Base-by-base conservation (phyloP, 2,329 filamentous ascomycete genomes). In the Monosporascus cannonballus region DNA sequence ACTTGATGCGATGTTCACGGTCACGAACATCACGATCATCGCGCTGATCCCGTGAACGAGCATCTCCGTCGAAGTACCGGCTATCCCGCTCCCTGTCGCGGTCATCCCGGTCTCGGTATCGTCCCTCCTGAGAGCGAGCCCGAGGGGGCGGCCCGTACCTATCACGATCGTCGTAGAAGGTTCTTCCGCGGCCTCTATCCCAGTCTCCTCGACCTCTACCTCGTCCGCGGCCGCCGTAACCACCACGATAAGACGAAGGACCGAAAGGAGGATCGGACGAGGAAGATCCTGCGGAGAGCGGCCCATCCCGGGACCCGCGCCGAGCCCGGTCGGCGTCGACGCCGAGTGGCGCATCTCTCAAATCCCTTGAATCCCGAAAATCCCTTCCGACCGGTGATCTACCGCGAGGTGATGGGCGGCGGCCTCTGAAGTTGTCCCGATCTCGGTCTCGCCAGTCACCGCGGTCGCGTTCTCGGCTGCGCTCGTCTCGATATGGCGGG, bases 261-360 rank as follows among this genome's bases (percentile, higher is more conserved):
- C 76, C 78, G 52, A 86, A 85, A 1, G 80, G 76, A 14, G 81
- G 78, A 56, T 91, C 87, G 0, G 87, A 88, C 22, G 83, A 84
- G 9, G 83, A 83, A 3, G 87, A 89, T 4, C 85, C 85, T 18
- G 85, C 86, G 1, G 86, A 88, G 22, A 84, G 79, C 11, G 87
- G 86, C 0, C 87, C 87, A 61, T 92, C 88, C 62, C 88, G 78
- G 8, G 87, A 90, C 17, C 80, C 84, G 47, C 87, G 77, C 51
- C 87, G 77, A 18, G 84, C 81, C 53, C 87, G 79, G 53, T 85
- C 83, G 7, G 83, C 76, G 58, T 91, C 87, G 6, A 87, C 72
- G 47, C 83, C 84, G 34, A 84, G 74, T 0, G 83, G 84, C 2
- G 72, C 68, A 61, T 84, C 80, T 50, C 67, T 58, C 64, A 67